Base-by-base conservation (phyloP, 1,284 basidiomycete species). In the Dichomitus squalens region DNA sequence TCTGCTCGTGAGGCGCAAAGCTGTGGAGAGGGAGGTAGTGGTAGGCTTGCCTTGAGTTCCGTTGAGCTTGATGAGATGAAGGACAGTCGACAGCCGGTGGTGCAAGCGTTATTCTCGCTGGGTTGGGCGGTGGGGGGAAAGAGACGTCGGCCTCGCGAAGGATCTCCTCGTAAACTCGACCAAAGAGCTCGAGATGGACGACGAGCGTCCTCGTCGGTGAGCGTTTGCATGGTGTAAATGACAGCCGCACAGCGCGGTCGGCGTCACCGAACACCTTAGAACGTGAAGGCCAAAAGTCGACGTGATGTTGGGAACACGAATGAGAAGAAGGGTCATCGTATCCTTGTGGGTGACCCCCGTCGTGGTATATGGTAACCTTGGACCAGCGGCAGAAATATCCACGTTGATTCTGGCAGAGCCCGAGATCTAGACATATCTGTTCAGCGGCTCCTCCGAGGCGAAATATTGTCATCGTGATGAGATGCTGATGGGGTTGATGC, bases 281-380 rank as follows among this genome's bases (percentile, higher is more conserved):
- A 35, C 27, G n/a, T 2, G 18, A 18, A 12, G 35, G 48, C 55
- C 49, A 52, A 5, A 18, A 7, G 7, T 34, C 18, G 29, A 57
- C 34, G 14, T 57, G 55, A 23, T 57, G 39, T n/a, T 12, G 3
- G 31, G 14, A 4, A 40, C 53, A 55, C 25, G 53, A 49, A 48
- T 23, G 43, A 44, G 43, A 44, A 8, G 23, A 27, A 8, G 43
- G 25, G 1, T 1, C 9, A 27, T 20, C 44, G n/a, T 47, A 14
- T 18, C 44, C 44, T 29, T 31, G 29, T 12, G 44, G 2, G 44
- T 2, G 9, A 8, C 11, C 14, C 27, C 20, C 29, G 5, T 31
- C 29, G 29, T 31, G 29, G 29, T 31, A 31, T 31, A 31, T 31
- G 29, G 29, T 31, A 11, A 31, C 29, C 29, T 31, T 31, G 29